A percentile compares a stretch with the other conserved stretches of the same genome.
Evolutionary conservation across 495 filamentous ascomycete genomes (phyloP).

Genomic region (Penicillium longicatenatum): DNA sequence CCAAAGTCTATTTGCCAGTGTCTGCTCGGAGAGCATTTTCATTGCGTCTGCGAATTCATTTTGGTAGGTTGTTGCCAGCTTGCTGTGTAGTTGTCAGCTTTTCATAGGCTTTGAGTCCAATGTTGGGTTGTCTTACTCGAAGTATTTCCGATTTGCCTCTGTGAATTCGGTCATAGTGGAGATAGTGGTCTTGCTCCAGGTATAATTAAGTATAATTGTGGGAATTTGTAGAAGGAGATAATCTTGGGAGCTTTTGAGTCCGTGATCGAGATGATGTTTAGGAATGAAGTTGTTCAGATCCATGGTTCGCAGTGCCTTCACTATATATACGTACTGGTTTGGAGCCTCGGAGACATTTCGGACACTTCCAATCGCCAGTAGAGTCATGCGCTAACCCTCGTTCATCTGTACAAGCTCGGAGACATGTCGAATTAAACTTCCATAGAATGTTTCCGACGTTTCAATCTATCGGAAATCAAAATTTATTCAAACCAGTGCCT

Average conservation of each 20-base stretch:
- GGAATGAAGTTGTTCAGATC: not conserved
- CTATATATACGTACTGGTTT: not conserved
- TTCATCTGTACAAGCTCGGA: slow-evolving; percentile 7
- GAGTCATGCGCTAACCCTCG: no score
- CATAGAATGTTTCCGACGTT: slow-evolving; percentile 1
- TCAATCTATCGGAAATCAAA: not conserved
- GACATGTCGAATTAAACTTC: slow-evolving; percentile 5
- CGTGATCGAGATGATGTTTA: not conserved
- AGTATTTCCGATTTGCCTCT: slow-evolving; percentile 55
- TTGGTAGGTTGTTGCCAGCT: slow-evolving; percentile 48
- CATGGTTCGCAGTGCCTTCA: not conserved
- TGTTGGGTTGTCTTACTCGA: slow-evolving; percentile 44
- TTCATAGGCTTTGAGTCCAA: not conserved
- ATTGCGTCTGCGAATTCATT: slow-evolving; percentile 40
- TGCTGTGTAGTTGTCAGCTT: slow-evolving; percentile 26
- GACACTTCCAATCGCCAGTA: slow-evolving; percentile 18
- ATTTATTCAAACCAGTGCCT: not conserved
- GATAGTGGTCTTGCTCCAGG: not conserved
- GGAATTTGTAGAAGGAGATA: not conserved
- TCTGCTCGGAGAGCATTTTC: slow-evolving; percentile 36
- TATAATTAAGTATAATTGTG: not conserved
- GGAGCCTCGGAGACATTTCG: slow-evolving; percentile 28
- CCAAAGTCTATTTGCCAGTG: slow-evolving; percentile 57
- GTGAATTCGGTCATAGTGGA: slow-evolving; percentile 42
- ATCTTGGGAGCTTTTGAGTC: no score